Conservation (phyloP, 768 basidiomycete genomes). For the Guyanaporus albipodus region DNA sequence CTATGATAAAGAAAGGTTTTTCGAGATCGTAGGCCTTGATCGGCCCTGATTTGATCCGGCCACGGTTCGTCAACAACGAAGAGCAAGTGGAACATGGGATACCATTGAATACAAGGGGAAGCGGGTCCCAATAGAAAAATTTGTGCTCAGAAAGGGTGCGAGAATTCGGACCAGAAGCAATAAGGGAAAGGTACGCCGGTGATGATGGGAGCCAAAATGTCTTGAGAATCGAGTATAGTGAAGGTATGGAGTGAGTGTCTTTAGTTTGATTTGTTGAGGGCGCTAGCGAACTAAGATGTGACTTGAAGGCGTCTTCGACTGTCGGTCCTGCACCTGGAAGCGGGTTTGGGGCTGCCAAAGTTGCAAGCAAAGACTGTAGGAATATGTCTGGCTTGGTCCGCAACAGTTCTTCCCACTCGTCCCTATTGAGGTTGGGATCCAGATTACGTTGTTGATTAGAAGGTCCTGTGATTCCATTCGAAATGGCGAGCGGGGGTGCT, state of each 20-base stretch:
- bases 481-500: constrained; percentile 33
- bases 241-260: constrained; percentile 54
- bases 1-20: constrained; percentile 78
- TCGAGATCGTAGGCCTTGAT: constrained; percentile 78
- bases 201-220: constrained; percentile 84
- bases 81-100: constrained; percentile 69
- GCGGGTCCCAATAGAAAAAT: constrained; percentile 87
- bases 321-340: constrained; percentile 55
- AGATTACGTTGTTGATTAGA: constrained; percentile 32
- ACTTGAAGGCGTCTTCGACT: constrained; percentile 76
- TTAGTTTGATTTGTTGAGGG: constrained; percentile 43
- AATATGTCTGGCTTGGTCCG: constrained; percentile 55
- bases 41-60: constrained; percentile 70
- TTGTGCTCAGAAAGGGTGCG: constrained; percentile 70
- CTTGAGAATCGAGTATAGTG: constrained; percentile 71
- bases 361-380: constrained; percentile 51
- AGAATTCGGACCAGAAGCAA: constrained; percentile 63
- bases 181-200: constrained; percentile 71
- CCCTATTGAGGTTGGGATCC: constrained; percentile 51
- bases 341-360: constrained; percentile 62
- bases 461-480: constrained; percentile 19
- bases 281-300: constrained; percentile 64
- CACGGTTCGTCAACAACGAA: constrained; percentile 57
- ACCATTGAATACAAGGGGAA: constrained; percentile 78
- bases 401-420: constrained; percentile 64